These are phyloP conservation scores for Biscutella auriculata DNA, from an alignment of 441 rosid genomes.

Conservation along the genomic window DNA sequence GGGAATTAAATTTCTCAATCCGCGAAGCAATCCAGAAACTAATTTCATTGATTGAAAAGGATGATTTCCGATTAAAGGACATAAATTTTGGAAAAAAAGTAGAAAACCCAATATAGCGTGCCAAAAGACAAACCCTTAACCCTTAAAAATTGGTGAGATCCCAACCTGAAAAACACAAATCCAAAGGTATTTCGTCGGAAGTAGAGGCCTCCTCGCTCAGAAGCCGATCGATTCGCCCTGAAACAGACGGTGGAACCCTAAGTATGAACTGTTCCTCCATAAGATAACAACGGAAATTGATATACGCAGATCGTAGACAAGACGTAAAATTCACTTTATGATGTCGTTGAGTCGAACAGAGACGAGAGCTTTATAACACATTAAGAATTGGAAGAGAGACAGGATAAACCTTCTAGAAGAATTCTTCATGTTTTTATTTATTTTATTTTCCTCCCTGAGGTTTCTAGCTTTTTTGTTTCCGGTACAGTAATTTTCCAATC, in stretches of 20 bases:
- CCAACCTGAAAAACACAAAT: slow-evolving; percentile 79
- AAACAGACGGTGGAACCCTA: slow-evolving; percentile 84
- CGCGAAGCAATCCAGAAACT: background rate
- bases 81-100: background rate
- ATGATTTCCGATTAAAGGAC: background rate
- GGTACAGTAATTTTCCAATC: too few species aligned
- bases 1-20: background rate
- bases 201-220: slow-evolving; percentile 53
- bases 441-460: background rate
- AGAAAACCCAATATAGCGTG: background rate
- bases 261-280: slow-evolving; percentile 95
- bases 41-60: background rate
- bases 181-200: slow-evolving; percentile 62
- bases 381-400: background rate
- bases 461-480: too few species aligned
- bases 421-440: background rate
- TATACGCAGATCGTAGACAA: too few species aligned
- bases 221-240: slow-evolving; percentile 61
- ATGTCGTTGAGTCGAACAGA: background rate
- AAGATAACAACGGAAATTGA: background rate
- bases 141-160: too few species aligned
- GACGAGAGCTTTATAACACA: background rate
- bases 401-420: background rate
- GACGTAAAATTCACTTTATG: background rate
- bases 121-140: background rate